phyloP scores from a whole-genome alignment of 176 grass and related monocot species.

The Carex kokanica region DNA sequence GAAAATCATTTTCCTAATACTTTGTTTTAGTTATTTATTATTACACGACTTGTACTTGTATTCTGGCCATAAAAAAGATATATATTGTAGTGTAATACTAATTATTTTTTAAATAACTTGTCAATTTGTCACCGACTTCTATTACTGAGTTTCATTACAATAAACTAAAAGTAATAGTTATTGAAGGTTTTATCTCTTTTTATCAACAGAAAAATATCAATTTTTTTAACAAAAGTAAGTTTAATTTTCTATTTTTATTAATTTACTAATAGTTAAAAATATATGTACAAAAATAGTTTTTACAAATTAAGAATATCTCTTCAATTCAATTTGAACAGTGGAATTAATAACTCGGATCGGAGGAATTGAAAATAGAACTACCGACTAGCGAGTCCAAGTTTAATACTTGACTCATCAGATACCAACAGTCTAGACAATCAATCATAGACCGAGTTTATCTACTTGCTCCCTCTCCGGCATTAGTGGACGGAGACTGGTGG shows the following conservation, averaged over 20 bases:
- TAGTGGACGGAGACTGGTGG: conserved; percentile 14
- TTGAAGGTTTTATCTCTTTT: no score
- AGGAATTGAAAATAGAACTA: not conserved
- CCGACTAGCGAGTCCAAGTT: no score
- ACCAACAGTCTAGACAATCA: not conserved
- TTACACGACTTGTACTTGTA: no score
- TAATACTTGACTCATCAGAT: not conserved
- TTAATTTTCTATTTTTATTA: not conserved
- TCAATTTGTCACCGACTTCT: no score
- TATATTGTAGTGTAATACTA: no score
- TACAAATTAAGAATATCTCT: not conserved
- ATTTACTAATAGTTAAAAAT: not conserved
- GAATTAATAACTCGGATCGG: not conserved
- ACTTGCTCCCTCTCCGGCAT: not conserved
- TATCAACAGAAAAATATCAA: not conserved
- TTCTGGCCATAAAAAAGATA: no score
- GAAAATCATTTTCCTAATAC: no score
- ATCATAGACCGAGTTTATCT: not conserved
- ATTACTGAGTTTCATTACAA: no score
- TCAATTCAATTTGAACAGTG: not conserved
- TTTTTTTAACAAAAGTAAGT: not conserved
- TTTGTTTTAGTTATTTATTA: no score
- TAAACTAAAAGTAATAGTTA: no score
- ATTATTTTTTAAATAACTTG: no score
- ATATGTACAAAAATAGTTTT: not conserved